Evolutionary conservation across 345 rosid species (phyloP), one percentile per base, ranked within the genome.

Genomic region (Citrus inodora): DNA sequence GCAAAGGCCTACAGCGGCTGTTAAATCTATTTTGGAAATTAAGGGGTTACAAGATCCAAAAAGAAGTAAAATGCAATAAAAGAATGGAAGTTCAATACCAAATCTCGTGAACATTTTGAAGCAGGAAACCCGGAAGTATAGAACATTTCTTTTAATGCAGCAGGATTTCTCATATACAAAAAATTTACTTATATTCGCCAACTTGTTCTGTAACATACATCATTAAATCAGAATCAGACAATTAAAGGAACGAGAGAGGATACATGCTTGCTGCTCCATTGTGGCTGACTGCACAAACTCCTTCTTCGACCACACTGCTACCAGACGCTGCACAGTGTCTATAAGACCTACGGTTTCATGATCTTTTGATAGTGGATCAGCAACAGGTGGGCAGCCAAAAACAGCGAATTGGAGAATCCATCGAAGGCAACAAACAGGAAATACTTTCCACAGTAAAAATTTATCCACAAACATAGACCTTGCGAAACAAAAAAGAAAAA

Each of bases 251-350:
- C 40, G 37, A 86, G 66, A 79, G 85, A 92, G 98, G 97, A 91
- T 96, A 96, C 98, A 96, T 80, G 90, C 87, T 91, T 96, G 99
- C 91, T 96, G 99, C 85, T 96, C 99, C 78, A 91, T 19, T 70
- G 92, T 78, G 46, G 86, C 84, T 60, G 97, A 89, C 80, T 83
- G 97, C 76, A 94, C 84, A 86, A 94, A 92, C 77, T 92, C 98
- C 76, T 65, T 81, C 79, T 89, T 89, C 62, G 97, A 92, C 99
- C 99, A 96, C 38, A 89, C 93, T 24, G 86, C 80, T 25, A 88
- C 81, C 77, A 96, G 82, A 55, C 82, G 90, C 80, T 89, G 91
- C 64, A 87, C 80, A 74, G 92, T 88, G 73, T 88, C 90, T 59
- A 90, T 79, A 77, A 91, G 90, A 82, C 81, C 83, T n/a, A 73